Base-by-base conservation (phyloP, 1,284 basidiomycete species). In the Malassezia furfur region DNA sequence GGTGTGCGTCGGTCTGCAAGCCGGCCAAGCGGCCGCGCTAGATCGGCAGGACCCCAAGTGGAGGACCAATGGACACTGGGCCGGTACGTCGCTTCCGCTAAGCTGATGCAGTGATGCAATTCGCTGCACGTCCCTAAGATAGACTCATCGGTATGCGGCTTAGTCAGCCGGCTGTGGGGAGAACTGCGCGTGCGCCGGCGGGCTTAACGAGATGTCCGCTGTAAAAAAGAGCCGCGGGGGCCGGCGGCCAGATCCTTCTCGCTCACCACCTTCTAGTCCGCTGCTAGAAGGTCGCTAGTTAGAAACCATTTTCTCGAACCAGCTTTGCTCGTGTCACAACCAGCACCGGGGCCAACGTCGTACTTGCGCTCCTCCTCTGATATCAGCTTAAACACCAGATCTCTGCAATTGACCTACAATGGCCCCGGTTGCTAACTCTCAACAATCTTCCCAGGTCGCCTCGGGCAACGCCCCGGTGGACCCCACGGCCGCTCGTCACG, bases 401-500 rank as follows among this genome's bases (percentile, higher is more conserved):
- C 21, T 32, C 25, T 45, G 30, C 14, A n/a, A 28, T 40, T 60
- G n/a, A 56, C 36, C 52, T 32, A 65, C 45, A 17, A 71, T 71
- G 69, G 66, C 69, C 45, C 67, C 69, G 59, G 63, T 69, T 56
- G 67, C 68, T 55, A 60, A 45, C 38, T 32, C 37, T 19, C 31
- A 37, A 19, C 17, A 28, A 28, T 21, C 15, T 17, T 52, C 54
- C 46, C 50, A 57, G 35, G 40, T 41, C 28, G 50, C 60, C 48
- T 35, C 48, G 32, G 51, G 54, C 52, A 57, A 52, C 32, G 40
- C 60, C 40, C 60, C 66, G 51, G 55, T 70, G 60, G 63, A 74
- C 63, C 70, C 72, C 17, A 74, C 72, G 38, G 70, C 70, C 31
- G 66, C 64, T 45, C 70, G 72, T 39, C 72, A 73, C 62, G 70